Evolutionary conservation across 441 rosid species (phyloP), one percentile per base, ranked within the genome.

Genomic region (Raphanus hybrid): DNA sequence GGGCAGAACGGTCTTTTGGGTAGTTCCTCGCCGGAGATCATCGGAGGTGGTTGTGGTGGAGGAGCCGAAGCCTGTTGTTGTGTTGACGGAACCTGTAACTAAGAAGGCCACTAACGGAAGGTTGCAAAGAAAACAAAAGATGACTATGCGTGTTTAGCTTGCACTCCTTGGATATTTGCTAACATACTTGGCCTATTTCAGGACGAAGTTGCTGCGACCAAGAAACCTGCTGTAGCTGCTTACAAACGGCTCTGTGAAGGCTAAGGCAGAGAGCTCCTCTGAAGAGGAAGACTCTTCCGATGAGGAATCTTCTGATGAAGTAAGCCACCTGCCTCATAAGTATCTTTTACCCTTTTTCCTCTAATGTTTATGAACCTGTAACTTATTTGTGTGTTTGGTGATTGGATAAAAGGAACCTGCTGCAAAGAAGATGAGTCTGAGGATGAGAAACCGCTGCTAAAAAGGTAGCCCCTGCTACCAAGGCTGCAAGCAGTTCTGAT

Each of bases 11-110:
- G 85, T 67, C 69, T 76, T 32, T 41, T 72, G 69, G 83, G 80
- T 4, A 83, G 86, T 68, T 80, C 86, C 20, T 91, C 99, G 3
- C 50, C 82, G 93, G 76, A 85, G 92, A 87, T 73, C 82, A 66
- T 64, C 88, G 7, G 96, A 88, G 77, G 7, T 68, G n/a, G 7
- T 68, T 7, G 5, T 34, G 75, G 64, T 74, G 27, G 98, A 90
- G 60, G 60, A 55, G 11, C 27, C 18, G 60, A 18, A 55, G 60
- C 10, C 27, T 27, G 32, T 27, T 27, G 32, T 55, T 55, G 60
- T 55, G 27, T 8, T 55, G 60, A 16, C 10, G 0, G 60, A 16
- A 27, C 32, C 32, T 27, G 45, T 55, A 23, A 55, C 60, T 8
- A 55, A 55, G 60, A 55, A 55, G 60, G 60, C 72, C 0, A 69